phyloP scores from a whole-genome alignment of 768 basidiomycete species.

The Tephrocybe sp. region DNA sequence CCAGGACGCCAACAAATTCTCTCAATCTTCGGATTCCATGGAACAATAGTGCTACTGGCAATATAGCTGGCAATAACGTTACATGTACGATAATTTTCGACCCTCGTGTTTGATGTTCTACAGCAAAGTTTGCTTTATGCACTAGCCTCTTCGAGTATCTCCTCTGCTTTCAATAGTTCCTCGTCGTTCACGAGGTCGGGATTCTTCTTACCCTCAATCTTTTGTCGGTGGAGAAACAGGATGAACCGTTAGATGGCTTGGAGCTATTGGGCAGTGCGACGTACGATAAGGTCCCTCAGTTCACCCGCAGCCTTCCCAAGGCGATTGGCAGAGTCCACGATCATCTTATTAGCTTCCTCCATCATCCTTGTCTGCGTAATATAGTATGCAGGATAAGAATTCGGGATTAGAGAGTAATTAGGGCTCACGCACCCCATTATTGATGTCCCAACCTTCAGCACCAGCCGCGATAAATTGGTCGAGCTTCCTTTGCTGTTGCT shows the following conservation, averaged over 20 bases:
- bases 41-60: constrained; percentile 17
- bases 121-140: constrained; percentile 28
- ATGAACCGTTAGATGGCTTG: constrained; percentile 12
- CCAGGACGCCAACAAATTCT: constrained; percentile 24
- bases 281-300: constrained; percentile 65
- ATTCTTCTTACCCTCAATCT: constrained; percentile 47
- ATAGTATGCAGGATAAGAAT: constrained; percentile 11
- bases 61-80: constrained; percentile 5
- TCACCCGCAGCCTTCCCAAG: constrained; percentile 64
- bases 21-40: constrained; percentile 19
- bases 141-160: constrained; percentile 51
- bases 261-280: constrained; percentile 38
- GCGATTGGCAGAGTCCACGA: constrained; percentile 61
- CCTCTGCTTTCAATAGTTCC: constrained; percentile 58
- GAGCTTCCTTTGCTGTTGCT: constrained; percentile 54
- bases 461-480: constrained; percentile 60
- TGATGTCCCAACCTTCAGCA: constrained; percentile 76
- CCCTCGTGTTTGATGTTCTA: constrained; percentile 7
- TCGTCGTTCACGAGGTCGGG: constrained; percentile 39
- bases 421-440: constrained; percentile 58
- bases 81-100: constrained; percentile 3
- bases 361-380: constrained; percentile 57
- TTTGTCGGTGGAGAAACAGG: constrained; percentile 10
- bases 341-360: constrained; percentile 83
- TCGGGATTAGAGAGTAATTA: constrained; percentile 2